These are phyloP conservation scores for Henckelia pumila DNA, from an alignment of 257 asterid species.

Conservation along the genomic window DNA sequence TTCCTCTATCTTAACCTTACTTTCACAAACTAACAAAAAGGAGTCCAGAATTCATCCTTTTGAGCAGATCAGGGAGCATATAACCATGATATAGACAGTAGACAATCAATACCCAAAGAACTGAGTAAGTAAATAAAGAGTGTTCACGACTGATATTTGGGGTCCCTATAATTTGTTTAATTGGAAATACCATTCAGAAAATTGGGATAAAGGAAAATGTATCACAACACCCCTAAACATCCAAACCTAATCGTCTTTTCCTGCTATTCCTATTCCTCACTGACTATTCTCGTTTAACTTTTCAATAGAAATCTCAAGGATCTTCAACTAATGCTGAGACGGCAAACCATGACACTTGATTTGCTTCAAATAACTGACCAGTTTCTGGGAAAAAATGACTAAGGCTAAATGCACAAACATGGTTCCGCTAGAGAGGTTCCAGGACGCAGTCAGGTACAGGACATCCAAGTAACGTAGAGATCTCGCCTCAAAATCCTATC, in stretches of 20 bases:
- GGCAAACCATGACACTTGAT: not conserved
- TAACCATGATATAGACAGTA: not conserved
- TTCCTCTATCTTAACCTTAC: not conserved
- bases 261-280: not conserved
- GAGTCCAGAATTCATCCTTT: conserved; percentile 4
- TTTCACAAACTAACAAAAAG: not conserved
- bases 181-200: not conserved
- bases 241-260: not conserved
- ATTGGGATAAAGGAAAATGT: not conserved
- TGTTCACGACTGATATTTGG: not conserved
- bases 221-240: not conserved
- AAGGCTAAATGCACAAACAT: not conserved
- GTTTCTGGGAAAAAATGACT: not conserved
- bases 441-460: too few species aligned
- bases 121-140: conserved; percentile 1
- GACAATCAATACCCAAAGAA: conserved; percentile 2
- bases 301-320: conserved; percentile 1
- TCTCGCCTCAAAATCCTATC: not conserved
- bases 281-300: not conserved
- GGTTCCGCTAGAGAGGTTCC: not conserved
- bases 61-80: not conserved
- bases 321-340: not conserved
- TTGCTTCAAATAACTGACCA: not conserved
- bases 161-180: not conserved
- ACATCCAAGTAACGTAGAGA: too few species aligned